A percentile compares a stretch with the other conserved stretches of the same genome.
These are phyloP conservation scores for Pelargonium fulgidum DNA, from an alignment of 441 rosid species.

Conservation along the genomic window DNA sequence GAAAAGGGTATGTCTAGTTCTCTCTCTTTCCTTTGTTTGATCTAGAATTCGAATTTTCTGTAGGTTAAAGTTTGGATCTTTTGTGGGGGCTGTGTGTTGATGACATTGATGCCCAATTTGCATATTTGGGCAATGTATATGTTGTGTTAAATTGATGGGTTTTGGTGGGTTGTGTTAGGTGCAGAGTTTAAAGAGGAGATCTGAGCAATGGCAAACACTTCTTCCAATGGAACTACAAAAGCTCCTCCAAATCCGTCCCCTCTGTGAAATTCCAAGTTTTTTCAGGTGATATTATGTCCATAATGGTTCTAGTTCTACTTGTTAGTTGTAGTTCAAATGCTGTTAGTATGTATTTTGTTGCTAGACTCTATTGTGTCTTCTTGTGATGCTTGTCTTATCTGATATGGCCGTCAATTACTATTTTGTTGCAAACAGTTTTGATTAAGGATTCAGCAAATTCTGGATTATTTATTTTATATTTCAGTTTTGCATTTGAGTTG, in stretches of 20 bases:
- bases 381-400: neutral
- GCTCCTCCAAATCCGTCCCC: conserved; percentile 91
- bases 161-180: conserved; percentile 2
- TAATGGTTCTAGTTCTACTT: neutral
- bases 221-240: conserved; percentile 48
- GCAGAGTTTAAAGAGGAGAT: conserved; percentile 34
- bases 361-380: neutral
- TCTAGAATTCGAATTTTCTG: neutral
- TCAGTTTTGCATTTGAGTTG: neutral
- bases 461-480: neutral
- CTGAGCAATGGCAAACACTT: conserved; percentile 59
- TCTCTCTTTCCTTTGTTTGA: neutral
- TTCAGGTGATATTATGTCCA: conserved; percentile 45
- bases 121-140: neutral
- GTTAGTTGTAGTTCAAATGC: neutral
- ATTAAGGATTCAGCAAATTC: neutral
- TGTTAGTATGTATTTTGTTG: neutral
- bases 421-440: neutral
- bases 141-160: conserved; percentile 3
- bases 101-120: neutral
- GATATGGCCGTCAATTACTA: neutral
- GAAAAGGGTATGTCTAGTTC: neutral
- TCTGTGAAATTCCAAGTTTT: conserved; percentile 79
- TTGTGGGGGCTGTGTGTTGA: neutral
- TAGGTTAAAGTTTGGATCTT: neutral